Percentiles rank a stretch among this genome's conserved stretches.
phyloP scores from a whole-genome alignment of 192 early-diverging fungal species.

The Backusella psychrophila region DNA sequence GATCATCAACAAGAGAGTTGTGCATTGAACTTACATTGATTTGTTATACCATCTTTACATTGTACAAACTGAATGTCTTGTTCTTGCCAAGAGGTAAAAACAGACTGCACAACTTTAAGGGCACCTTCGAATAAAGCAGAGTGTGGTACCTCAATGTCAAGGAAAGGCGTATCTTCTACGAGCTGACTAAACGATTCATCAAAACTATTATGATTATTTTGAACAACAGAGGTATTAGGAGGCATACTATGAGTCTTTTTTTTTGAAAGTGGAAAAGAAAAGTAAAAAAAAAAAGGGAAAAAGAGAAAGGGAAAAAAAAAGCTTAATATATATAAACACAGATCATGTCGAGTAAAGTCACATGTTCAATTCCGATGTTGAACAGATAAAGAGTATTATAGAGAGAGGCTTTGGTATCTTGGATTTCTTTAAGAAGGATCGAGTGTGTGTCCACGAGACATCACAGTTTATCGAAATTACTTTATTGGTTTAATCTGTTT shows the following conservation, averaged over 20 bases:
- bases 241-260: not conserved
- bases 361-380: not conserved
- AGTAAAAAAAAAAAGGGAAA: not conserved
- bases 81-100: constrained; percentile 63
- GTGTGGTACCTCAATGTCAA: constrained; percentile 53
- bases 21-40: constrained; percentile 54
- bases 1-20: not conserved
- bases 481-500: not conserved
- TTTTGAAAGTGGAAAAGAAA: not conserved
- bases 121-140: constrained; percentile 64
- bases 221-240: constrained; percentile 3
- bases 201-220: not conserved
- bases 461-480: not conserved
- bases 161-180: constrained; percentile 24
- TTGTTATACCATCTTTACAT: constrained; percentile 82
- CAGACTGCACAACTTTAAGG: constrained; percentile 42
- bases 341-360: constrained; percentile 1
- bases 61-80: constrained; percentile 58
- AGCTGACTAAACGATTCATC: constrained; percentile 12
- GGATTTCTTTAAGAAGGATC: not conserved
- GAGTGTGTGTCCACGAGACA: not conserved
- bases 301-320: constrained; percentile 5
- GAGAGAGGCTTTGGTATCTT: not conserved
- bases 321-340: constrained; percentile 1
- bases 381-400: not conserved